Evolutionary conservation across 495 filamentous ascomycete species (phyloP), one percentile per base, ranked within the genome.

Genomic region (Penicillium subrubescens): DNA sequence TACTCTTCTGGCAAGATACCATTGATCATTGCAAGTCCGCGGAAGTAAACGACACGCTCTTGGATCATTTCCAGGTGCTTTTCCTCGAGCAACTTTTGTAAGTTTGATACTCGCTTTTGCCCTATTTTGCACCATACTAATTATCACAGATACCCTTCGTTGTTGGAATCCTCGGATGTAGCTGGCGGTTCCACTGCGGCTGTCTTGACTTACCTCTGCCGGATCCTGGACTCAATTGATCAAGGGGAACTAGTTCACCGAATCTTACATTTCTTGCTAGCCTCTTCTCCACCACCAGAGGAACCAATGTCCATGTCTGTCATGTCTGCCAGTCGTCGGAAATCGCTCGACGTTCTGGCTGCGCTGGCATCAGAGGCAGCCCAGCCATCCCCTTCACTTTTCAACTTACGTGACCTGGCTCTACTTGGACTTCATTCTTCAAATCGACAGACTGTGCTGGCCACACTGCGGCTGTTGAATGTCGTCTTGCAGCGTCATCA

Each of bases 1-100:
- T 99, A 15, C 79, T 93, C 17, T 99, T 99, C 67, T 99, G 95
- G 96, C 95, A 99, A 71, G 95, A 99, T 75, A 92, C 97, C 17
- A 83, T 99, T 53, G 93, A 97, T 70, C 92, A 98, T 77, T 99
- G 95, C 77, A 87, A 87, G 65, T 97, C 94, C 1, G 82, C 86
- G 2, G 96, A 98, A 71, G 91, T 99, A 53, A 94, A 93, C 66
- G 91, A 90, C 61, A 97, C 93, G 0, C 79, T 99, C 25, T 80
- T 99, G 44, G 96, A 98, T 74, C 96, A 99, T 75, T 99, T 98
- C 71, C 93, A 97, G 72, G 90, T 98, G 64, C 86, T 99, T 11
- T 99, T 99, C 73, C 79, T 99, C 48, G 92, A 97, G 69, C 95
- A 98, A 74, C 79, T 99, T 71, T 75, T 99, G 90, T 99, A 77